phyloP scores from a whole-genome alignment of 2,329 filamentous ascomycete genomes.

The Colletotrichum liaoningense region DNA sequence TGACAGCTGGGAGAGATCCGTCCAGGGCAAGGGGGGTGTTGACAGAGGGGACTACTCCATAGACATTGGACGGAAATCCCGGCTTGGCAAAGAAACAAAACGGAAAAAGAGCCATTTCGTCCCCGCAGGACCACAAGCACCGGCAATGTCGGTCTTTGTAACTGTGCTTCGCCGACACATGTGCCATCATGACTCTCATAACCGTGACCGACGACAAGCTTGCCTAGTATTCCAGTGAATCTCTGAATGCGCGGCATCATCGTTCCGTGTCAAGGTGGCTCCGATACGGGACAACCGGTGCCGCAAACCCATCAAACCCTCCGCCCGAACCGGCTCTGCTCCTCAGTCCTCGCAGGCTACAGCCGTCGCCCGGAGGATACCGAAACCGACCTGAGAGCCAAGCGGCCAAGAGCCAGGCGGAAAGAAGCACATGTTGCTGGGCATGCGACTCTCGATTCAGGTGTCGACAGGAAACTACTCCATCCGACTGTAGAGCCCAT shows the following conservation, averaged over 20 bases:
- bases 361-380: neutral
- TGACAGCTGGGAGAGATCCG: neutral
- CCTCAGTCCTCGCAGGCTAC: neutral
- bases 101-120: neutral
- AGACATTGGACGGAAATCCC: neutral
- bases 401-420: constrained; percentile 1
- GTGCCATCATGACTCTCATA: neutral
- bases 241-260: neutral
- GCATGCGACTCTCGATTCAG: neutral
- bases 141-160: neutral
- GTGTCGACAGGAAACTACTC: neutral
- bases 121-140: neutral
- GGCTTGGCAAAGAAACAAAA: neutral
- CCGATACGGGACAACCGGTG: neutral
- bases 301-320: neutral
- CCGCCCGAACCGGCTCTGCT: neutral
- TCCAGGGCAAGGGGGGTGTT: too few species aligned
- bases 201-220: neutral
- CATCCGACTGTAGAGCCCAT: constrained; percentile 8
- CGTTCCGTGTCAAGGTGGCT: neutral
- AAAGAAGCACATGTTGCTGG: neutral
- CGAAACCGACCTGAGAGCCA: constrained; percentile 12
- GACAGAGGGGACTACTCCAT: too few species aligned
- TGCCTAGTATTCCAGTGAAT: neutral
- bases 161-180: neutral